Percentiles rank a stretch among this genome's conserved stretches.
Evolutionary conservation across 2,329 filamentous ascomycete genomes (phyloP).

Genomic region (Elsinoe australis): DNA sequence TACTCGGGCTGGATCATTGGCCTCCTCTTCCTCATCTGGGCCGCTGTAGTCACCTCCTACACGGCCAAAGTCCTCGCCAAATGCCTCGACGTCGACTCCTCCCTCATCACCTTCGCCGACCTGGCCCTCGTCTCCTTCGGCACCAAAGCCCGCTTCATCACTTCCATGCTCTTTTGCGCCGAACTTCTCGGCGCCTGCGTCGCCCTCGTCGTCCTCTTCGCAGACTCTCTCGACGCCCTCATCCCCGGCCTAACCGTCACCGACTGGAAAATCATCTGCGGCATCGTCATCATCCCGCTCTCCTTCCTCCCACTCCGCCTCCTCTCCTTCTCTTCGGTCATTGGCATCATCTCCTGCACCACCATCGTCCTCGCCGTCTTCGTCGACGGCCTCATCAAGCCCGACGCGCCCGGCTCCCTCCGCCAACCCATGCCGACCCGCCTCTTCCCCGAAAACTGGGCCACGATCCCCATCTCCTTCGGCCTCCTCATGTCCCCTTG

Average conservation of each 20-base stretch:
- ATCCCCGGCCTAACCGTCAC: slow-evolving; percentile 62
- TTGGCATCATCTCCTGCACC: slow-evolving; percentile 86
- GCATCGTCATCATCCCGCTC: slow-evolving; percentile 67
- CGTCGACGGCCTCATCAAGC: slow-evolving; percentile 78
- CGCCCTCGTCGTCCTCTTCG: slow-evolving; percentile 84
- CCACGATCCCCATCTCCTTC: slow-evolving; percentile 77
- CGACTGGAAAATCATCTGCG: slow-evolving; percentile 80
- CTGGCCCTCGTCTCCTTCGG: slow-evolving; percentile 88
- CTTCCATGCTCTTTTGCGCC: slow-evolving; percentile 77
- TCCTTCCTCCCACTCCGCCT: slow-evolving; percentile 77
- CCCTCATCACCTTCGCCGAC: slow-evolving; percentile 88
- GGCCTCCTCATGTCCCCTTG: slow-evolving; percentile 80
- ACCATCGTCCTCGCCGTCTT: slow-evolving; percentile 80
- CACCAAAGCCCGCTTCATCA: slow-evolving; percentile 67
- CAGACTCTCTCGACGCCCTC: slow-evolving; percentile 76
- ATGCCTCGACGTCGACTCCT: slow-evolving; percentile 78
- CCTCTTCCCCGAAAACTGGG: slow-evolving; percentile 78
- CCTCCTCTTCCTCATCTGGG: slow-evolving; percentile 63
- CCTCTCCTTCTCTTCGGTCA: slow-evolving; percentile 80
- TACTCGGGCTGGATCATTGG: slow-evolving; percentile 86
- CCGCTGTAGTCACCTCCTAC: slow-evolving; percentile 70
- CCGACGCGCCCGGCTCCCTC: slow-evolving; percentile 70
- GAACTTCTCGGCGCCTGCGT: slow-evolving; percentile 85
- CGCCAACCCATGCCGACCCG: slow-evolving; percentile 71
- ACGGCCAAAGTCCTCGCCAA: slow-evolving; percentile 78